Conservation (phyloP, 1,139 yeast genomes). For the Blastobotrys proliferans region DNA sequence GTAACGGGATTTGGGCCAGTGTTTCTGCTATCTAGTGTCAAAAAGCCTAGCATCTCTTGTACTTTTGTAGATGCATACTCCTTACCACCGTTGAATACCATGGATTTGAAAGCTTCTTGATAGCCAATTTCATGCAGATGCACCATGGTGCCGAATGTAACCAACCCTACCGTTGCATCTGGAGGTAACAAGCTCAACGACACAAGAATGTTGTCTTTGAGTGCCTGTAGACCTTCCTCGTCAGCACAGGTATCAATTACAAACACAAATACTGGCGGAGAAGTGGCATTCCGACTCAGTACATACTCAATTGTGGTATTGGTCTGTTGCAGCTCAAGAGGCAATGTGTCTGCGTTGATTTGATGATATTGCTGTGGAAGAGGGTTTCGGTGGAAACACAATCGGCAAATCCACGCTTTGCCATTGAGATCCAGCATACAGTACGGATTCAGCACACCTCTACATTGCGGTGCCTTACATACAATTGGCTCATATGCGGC, state of each 20-base stretch:
- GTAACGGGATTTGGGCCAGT: conserved; percentile 16
- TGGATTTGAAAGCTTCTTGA: conserved; percentile 31
- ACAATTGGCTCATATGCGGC: conserved; percentile 43
- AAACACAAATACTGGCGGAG: conserved; percentile 49
- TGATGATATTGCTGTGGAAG: conserved; percentile 37
- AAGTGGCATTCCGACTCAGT: conserved; percentile 42
- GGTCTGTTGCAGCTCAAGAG: conserved; percentile 37
- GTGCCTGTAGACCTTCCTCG: conserved; percentile 44
- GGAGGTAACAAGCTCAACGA: conserved; percentile 59
- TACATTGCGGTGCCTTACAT: conserved; percentile 51
- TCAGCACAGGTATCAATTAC: conserved; percentile 68
- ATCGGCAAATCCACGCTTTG: conserved; percentile 60
- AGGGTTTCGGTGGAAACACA: conserved; percentile 55
- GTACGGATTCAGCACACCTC: conserved; percentile 58
- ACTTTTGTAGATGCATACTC: conserved; percentile 51
- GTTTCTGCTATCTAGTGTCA: conserved; percentile 40
- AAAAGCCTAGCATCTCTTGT: conserved; percentile 50
- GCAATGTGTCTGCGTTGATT: conserved; percentile 26
- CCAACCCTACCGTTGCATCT: conserved; percentile 43
- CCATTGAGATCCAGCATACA: conserved; percentile 41
- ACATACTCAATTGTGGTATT: conserved; percentile 59
- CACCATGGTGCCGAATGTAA: conserved; percentile 64
- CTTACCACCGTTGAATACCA: conserved; percentile 58
- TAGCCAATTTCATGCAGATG: conserved; percentile 53
- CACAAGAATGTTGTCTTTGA: conserved; percentile 52